Evolutionary conservation across 495 filamentous ascomycete species (phyloP), one percentile per base, ranked within the genome.

Genomic region (Talaromyces ruber): DNA sequence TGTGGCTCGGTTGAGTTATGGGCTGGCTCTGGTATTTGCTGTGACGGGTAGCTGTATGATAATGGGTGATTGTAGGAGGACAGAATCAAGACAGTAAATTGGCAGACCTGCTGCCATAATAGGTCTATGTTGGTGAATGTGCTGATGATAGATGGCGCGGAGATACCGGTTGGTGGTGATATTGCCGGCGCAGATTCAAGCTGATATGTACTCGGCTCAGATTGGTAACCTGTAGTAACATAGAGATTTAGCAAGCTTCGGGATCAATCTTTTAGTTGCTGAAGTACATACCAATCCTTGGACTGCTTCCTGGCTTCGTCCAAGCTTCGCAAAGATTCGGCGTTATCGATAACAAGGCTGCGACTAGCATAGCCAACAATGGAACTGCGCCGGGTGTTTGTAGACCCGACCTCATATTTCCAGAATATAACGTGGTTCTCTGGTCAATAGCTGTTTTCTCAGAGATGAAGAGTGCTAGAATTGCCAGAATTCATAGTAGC

Each of bases 371-470:
- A 29, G 66, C 72, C 47, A 79, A 66, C 55, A 79, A 69, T 63
- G 75, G 72, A 59, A 77, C 70, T 45, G 75, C 72, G 64, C 72
- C 71, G 60, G 74, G 69, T 68, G 72, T 75, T 52, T 67, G 68
- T 37, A 79, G 62, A 28, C 74, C 74, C 61, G 72, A 72, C 63
- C 74, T 71, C 76, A 78, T 78, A 45, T 39, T 59, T 59, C 6
- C 29, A 21, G 25, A 28, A 32, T 34, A 22, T 55, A 7, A 4
- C n/a, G 12, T 16, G 26, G n/a, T 28, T 14, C 29, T 37, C 18
- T n/a, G 55, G 18, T 25, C 55, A 34, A 37, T 25, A 22, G 21
- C 50, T 24, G 34, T 28, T 53, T 28, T 53, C 12, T 53, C 50
- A 53, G n/a, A 26, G 14, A 53, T 14, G 11, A 5, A 53, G 50